A percentile compares a stretch with the other conserved stretches of the same genome.
phyloP scores from a whole-genome alignment of 2,329 filamentous ascomycete genomes.

The Ceratocystis cubensis region DNA sequence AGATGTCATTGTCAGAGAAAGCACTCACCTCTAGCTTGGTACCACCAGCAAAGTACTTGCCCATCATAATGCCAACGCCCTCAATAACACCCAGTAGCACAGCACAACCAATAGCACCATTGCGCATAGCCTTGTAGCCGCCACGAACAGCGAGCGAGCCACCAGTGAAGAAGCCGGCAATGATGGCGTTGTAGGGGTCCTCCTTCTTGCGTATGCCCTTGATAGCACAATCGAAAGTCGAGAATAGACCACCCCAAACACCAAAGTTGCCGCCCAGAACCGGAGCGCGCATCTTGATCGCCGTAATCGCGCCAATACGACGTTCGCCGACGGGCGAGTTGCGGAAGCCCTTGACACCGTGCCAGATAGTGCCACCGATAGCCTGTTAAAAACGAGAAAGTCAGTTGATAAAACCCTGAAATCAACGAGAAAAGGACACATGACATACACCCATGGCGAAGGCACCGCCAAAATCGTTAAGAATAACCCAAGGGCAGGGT shows the following conservation, averaged over 20 bases:
- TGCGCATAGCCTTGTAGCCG: conserved; percentile 80
- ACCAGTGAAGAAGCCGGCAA: conserved; percentile 92
- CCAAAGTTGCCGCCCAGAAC: conserved; percentile 97
- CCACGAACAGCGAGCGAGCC: conserved; percentile 85
- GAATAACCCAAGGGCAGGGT: conserved; percentile 89
- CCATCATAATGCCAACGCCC: conserved; percentile 90
- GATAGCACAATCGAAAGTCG: conserved; percentile 89
- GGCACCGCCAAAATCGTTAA: conserved; percentile 95
- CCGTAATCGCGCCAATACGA: conserved; percentile 88
- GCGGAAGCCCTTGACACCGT: conserved; percentile 88
- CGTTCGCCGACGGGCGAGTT: conserved; percentile 87
- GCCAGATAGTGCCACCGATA: conserved; percentile 78
- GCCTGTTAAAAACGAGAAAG: conserved; percentile 35
- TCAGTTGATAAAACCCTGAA: conserved; percentile 23
- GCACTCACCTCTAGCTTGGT: conserved; percentile 61
- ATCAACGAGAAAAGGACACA: background rate
- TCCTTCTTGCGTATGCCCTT: conserved; percentile 94
- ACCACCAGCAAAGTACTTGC: conserved; percentile 83
- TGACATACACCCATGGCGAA: conserved; percentile 83
- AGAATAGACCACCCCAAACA: conserved; percentile 93
- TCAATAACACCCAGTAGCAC: conserved; percentile 92
- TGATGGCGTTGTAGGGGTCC: conserved; percentile 96
- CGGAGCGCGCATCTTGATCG: conserved; percentile 92
- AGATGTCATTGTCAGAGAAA: conserved; percentile 22
- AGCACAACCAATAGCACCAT: conserved; percentile 91